phyloP scores from a whole-genome alignment of 805 yeast species.

The Yamadazyma endophytica region DNA sequence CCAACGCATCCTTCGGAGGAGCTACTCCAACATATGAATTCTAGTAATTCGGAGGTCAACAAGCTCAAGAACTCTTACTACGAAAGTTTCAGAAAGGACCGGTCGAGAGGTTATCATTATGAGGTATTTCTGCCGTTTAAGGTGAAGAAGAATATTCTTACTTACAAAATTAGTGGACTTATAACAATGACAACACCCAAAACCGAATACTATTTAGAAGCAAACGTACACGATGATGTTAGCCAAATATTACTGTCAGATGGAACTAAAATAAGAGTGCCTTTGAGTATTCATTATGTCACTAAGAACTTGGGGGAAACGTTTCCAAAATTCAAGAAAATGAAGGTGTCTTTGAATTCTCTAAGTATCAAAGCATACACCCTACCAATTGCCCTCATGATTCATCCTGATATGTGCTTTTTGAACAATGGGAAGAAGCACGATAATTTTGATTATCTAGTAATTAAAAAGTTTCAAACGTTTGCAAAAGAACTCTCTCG shows the following conservation, averaged over 20 bases:
- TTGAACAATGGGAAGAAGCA: slow-evolving; percentile 20
- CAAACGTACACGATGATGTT: slow-evolving; percentile 5
- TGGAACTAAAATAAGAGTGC: slow-evolving; percentile 4
- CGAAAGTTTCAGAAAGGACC: slow-evolving; percentile 14
- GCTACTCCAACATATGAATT: slow-evolving; percentile 11
- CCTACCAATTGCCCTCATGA: slow-evolving; percentile 30
- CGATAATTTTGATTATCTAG: slow-evolving; percentile 30
- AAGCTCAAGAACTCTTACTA: slow-evolving; percentile 27
- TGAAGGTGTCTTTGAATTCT: slow-evolving; percentile 27
- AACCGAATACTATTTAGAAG: slow-evolving; percentile 18
- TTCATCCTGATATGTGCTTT: slow-evolving; percentile 33
- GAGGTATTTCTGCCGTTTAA: slow-evolving; percentile 28
- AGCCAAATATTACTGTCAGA: slow-evolving; percentile 2
- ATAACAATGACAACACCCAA: slow-evolving; percentile 29
- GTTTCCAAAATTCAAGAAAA: slow-evolving; percentile 11
- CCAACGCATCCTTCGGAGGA: slow-evolving; percentile 3
- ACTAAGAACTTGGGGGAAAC: slow-evolving; percentile 27
- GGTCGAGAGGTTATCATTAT: no score
- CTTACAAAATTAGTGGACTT: slow-evolving; percentile 28
- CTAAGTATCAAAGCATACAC: slow-evolving; percentile 27
- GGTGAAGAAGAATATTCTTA: slow-evolving; percentile 26
- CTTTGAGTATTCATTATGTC: slow-evolving; percentile 10
- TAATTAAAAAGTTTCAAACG: slow-evolving; percentile 27
- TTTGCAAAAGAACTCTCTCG: slow-evolving; percentile 25
- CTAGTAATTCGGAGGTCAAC: slow-evolving; percentile 19